These are phyloP conservation scores for Pleurotus ostreatus DNA, from an alignment of 768 basidiomycete genomes.

Conservation along the genomic window DNA sequence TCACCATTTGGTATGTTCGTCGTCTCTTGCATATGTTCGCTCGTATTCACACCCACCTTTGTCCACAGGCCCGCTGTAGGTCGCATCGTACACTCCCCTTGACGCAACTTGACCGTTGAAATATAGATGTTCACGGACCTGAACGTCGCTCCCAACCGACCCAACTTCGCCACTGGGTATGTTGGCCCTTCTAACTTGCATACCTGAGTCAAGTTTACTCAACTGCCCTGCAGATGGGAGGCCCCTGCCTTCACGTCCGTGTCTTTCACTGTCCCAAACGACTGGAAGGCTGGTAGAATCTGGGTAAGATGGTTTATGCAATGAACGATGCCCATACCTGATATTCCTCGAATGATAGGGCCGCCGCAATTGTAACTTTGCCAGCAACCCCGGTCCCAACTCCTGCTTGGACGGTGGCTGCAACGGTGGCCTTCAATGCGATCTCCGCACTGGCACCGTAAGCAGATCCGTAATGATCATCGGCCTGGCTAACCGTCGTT, in stretches of 20 bases:
- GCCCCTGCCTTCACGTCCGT: constrained; percentile 21
- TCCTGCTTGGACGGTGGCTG: constrained; percentile 48
- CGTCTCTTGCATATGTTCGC: background rate
- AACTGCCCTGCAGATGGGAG: constrained; percentile 17
- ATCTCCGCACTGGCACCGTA: constrained; percentile 35
- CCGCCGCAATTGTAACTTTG: constrained; percentile 47
- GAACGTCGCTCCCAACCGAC: constrained; percentile 42
- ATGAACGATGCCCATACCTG: background rate
- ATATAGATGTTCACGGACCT: constrained; percentile 56
- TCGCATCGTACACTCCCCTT: background rate
- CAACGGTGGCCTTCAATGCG: constrained; percentile 46
- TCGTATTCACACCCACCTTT: constrained; percentile 1
- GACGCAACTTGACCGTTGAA: background rate
- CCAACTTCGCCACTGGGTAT: constrained; percentile 44
- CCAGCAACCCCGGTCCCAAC: constrained; percentile 30
- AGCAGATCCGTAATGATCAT: background rate
- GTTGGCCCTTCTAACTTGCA: background rate
- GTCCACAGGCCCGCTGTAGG: constrained; percentile 31
- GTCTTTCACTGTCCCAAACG: constrained; percentile 38
- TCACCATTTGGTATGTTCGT: constrained; percentile 40
- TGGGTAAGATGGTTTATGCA: constrained; percentile 30
- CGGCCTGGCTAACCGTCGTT: background rate
- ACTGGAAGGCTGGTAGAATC: constrained; percentile 50
- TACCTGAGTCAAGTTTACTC: background rate
- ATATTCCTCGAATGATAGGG: constrained; percentile 24